Evolutionary conservation across 306 rosid species (phyloP).

Genomic region (Quercus aquifolioides): DNA sequence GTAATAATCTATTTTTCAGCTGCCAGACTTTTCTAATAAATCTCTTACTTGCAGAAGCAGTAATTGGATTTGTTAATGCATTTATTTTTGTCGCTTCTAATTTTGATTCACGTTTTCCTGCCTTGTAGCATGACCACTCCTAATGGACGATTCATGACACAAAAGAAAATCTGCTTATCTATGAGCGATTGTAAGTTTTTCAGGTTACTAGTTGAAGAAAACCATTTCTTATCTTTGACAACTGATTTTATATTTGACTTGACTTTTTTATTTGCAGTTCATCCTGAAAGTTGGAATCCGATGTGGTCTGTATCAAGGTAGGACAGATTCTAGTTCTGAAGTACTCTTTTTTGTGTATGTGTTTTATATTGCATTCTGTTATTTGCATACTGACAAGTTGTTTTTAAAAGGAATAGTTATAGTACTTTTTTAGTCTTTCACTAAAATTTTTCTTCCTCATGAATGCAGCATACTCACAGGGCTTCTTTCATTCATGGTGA

Average conservation of each 20-base stretch:
- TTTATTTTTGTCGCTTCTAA: background rate
- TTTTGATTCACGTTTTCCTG: background rate
- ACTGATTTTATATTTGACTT: constrained; percentile 11
- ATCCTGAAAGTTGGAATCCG: constrained; percentile 99
- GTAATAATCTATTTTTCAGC: constrained; percentile 36
- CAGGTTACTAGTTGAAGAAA: background rate
- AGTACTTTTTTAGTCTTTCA: background rate
- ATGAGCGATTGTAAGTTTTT: constrained; percentile 92
- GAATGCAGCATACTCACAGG: constrained; percentile 93
- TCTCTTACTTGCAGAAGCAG: background rate
- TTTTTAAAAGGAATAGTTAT: constrained; percentile 4
- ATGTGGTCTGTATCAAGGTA: constrained; percentile 99
- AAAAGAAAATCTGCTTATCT: constrained; percentile 88
- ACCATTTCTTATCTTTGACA: constrained; percentile 6
- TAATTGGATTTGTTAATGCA: background rate
- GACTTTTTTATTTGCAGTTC: constrained; percentile 58
- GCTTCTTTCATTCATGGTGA: constrained; percentile 97
- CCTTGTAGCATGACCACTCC: constrained; percentile 88
- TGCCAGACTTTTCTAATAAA: background rate
- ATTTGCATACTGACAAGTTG: constrained; percentile 10
- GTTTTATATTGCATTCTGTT: constrained; percentile 6
- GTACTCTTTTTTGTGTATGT: background rate
- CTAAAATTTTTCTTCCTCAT: constrained; percentile 36
- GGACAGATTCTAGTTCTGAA: constrained; percentile 17
- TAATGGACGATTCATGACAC: constrained; percentile 91